Conservation (phyloP, 768 basidiomycete species). For the Russula abietina region DNA sequence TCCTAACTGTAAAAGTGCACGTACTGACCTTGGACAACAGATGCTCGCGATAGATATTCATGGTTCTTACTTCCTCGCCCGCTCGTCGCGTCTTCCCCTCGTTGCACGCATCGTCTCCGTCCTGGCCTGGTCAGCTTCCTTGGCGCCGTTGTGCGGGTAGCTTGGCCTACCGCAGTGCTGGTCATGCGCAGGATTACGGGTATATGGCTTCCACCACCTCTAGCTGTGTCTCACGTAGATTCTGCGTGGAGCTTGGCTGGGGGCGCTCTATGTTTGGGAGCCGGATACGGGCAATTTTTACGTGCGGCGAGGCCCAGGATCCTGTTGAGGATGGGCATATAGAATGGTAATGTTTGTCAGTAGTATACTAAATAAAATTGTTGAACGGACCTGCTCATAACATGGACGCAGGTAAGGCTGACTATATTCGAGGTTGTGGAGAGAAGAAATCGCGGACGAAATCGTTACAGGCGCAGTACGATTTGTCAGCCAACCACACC, state of each 20-base stretch:
- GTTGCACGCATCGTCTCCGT: conserved; percentile 54
- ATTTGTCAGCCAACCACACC: too few species aligned
- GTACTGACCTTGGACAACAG: conserved; percentile 29
- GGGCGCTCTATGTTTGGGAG: background rate
- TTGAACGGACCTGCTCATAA: too few species aligned
- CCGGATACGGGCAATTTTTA: background rate
- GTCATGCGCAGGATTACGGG: conserved; percentile 54
- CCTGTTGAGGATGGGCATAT: background rate
- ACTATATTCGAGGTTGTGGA: too few species aligned
- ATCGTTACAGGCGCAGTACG: too few species aligned
- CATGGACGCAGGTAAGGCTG: too few species aligned
- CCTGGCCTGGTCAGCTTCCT: conserved; percentile 55
- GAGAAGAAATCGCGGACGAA: too few species aligned
- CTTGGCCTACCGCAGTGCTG: conserved; percentile 59
- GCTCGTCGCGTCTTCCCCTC: conserved; percentile 58
- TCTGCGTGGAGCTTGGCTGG: conserved; percentile 9
- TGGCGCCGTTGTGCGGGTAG: conserved; percentile 51
- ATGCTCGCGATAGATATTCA: conserved; percentile 50
- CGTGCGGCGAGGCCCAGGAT: background rate
- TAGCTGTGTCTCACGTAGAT: conserved; percentile 10
- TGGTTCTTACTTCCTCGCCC: conserved; percentile 56
- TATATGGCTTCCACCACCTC: conserved; percentile 16
- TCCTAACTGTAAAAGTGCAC: background rate
- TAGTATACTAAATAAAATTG: too few species aligned
- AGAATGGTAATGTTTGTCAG: too few species aligned